Evolutionary conservation across 768 basidiomycete species (phyloP).

Genomic region (Suillus alpinus): DNA sequence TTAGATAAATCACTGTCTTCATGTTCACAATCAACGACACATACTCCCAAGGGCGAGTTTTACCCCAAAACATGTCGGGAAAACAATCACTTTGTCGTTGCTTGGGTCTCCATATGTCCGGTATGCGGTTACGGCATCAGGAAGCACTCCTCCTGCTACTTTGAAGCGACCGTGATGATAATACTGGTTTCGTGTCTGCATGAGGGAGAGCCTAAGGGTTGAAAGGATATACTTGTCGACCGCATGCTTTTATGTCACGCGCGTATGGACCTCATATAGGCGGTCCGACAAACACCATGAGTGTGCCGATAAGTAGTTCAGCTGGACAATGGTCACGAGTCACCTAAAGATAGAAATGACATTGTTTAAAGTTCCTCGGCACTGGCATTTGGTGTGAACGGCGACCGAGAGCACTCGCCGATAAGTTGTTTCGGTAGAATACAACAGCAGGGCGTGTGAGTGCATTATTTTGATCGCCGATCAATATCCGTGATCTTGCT

Average conservation of each 20-base stretch:
- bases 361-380: background rate
- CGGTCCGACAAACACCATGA: background rate
- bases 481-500: background rate
- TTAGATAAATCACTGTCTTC: constrained; percentile 31
- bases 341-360: background rate
- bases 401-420: background rate
- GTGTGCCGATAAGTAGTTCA: background rate
- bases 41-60: constrained; percentile 44
- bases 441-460: background rate
- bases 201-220: background rate
- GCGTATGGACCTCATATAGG: background rate
- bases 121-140: constrained; percentile 57
- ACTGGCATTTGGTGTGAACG: background rate
- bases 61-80: constrained; percentile 55
- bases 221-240: background rate
- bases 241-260: background rate
- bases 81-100: constrained; percentile 53
- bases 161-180: constrained; percentile 54
- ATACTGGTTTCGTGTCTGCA: constrained; percentile 34
- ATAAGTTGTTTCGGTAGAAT: background rate
- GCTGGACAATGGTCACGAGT: background rate
- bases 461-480: background rate
- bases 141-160: constrained; percentile 50
- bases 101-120: constrained; percentile 49
- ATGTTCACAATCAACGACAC: constrained; percentile 12